A percentile compares a stretch with the other conserved stretches of the same genome.
phyloP scores from a whole-genome alignment of 768 basidiomycete species.

The Mycena rosella region DNA sequence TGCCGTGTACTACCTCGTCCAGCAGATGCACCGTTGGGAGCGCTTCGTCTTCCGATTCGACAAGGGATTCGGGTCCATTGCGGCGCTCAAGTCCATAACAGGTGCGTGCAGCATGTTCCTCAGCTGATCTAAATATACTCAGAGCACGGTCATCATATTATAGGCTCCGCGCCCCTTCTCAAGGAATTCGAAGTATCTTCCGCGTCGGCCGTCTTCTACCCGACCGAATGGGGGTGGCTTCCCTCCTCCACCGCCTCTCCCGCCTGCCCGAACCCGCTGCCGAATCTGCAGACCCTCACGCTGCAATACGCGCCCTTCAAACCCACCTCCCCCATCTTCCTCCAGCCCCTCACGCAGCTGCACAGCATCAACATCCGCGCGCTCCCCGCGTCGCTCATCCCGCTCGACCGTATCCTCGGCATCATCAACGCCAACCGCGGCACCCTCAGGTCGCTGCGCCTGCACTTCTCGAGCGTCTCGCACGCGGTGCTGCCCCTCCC shows the following conservation, averaged over 20 bases:
- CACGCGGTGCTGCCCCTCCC: constrained; percentile 69
- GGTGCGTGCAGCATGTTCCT: constrained; percentile 58
- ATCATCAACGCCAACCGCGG: constrained; percentile 70
- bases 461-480: constrained; percentile 73
- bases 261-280: constrained; percentile 47
- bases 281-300: constrained; percentile 68
- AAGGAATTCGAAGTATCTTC: constrained; percentile 85
- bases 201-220: constrained; percentile 70
- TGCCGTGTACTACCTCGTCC: constrained; percentile 81
- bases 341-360: constrained; percentile 55
- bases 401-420: constrained; percentile 77
- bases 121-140: constrained; percentile 15
- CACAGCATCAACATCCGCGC: constrained; percentile 73
- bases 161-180: constrained; percentile 80
- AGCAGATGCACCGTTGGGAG: constrained; percentile 87
- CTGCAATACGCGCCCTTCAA: constrained; percentile 82
- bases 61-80: constrained; percentile 79
- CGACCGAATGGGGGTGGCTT: constrained; percentile 80
- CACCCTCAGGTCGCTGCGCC: constrained; percentile 65
- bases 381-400: constrained; percentile 71
- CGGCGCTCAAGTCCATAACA: constrained; percentile 78
- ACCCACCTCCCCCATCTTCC: constrained; percentile 82
- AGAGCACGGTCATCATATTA: constrained; percentile 11
- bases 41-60: constrained; percentile 86
- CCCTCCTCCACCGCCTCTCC: constrained; percentile 47